These are phyloP conservation scores for Ogataea saltuana DNA, from an alignment of 805 yeast genomes.

Conservation along the genomic window DNA sequence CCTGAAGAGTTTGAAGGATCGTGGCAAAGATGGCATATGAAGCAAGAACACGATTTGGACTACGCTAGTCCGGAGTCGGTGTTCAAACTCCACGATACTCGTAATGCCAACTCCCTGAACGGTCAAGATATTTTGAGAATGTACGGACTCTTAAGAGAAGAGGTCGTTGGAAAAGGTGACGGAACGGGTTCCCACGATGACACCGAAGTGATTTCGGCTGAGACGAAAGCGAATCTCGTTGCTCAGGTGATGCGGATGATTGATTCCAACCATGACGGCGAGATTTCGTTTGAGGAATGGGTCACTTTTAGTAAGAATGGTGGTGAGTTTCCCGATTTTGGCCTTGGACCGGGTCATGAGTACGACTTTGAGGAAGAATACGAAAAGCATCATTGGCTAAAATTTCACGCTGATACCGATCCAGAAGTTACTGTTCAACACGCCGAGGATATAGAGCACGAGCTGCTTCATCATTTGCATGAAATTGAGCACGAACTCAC, in stretches of 20 bases:
- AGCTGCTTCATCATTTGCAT: slow-evolving; percentile 79
- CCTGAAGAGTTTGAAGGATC: slow-evolving; percentile 51
- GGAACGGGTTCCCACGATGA: slow-evolving; percentile 84
- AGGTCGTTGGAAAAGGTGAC: slow-evolving; percentile 82
- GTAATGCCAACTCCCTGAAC: slow-evolving; percentile 56
- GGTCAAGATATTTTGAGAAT: slow-evolving; percentile 68
- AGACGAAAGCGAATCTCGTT: slow-evolving; percentile 56
- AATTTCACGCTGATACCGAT: slow-evolving; percentile 72
- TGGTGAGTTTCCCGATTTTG: slow-evolving; percentile 84
- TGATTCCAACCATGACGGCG: slow-evolving; percentile 67
- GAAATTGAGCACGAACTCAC: slow-evolving; percentile 62
- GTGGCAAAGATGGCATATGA: slow-evolving; percentile 92
- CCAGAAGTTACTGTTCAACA: slow-evolving; percentile 82
- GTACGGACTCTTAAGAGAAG: slow-evolving; percentile 76
- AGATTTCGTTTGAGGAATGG: slow-evolving; percentile 71
- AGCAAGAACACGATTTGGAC: slow-evolving; percentile 79
- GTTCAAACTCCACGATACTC: slow-evolving; percentile 77
- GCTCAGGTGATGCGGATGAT: slow-evolving; percentile 55
- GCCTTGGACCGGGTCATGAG: slow-evolving; percentile 85
- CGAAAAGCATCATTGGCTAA: slow-evolving; percentile 92
- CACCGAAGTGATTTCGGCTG: slow-evolving; percentile 57
- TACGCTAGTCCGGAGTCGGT: slow-evolving; percentile 72
- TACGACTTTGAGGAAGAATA: slow-evolving; percentile 91
- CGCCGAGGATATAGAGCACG: slow-evolving; percentile 88
- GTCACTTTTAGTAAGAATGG: slow-evolving; percentile 57